Evolutionary conservation across 2,329 filamentous ascomycete genomes (phyloP).

Genomic region (Cytospora paraplurivora): DNA sequence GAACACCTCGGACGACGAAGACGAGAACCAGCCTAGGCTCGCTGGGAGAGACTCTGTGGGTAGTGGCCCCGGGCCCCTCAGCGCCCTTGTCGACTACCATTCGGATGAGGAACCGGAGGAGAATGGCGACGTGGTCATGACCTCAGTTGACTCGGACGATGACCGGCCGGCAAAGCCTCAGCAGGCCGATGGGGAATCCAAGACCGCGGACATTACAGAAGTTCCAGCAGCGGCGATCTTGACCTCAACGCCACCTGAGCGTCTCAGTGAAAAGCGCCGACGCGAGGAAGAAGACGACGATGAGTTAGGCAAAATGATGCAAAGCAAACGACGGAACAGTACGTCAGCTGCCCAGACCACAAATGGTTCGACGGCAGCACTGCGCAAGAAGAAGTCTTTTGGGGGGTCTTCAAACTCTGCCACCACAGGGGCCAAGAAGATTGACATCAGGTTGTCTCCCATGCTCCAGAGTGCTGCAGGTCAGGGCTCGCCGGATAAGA

Average conservation of each 20-base stretch:
- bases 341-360: conserved; percentile 50
- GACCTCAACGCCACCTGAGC: conserved; percentile 68
- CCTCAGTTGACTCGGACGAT: conserved; percentile 35
- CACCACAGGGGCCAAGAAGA: conserved; percentile 52
- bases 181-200: conserved; percentile 31
- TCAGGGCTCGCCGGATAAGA: conserved; percentile 41
- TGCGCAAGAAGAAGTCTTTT: conserved; percentile 51
- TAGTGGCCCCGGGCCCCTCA: conserved; percentile 66
- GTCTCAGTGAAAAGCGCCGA: conserved; percentile 83
- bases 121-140: conserved; percentile 58
- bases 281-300: conserved; percentile 94
- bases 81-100: conserved; percentile 52
- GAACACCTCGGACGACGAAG: conserved; percentile 84
- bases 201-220: conserved; percentile 39
- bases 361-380: conserved; percentile 41
- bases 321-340: conserved; percentile 64
- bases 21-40: conserved; percentile 58
- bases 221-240: conserved; percentile 35
- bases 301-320: conserved; percentile 79
- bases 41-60: conserved; percentile 42
- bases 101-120: conserved; percentile 64
- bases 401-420: conserved; percentile 43
- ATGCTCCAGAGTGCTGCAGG: conserved; percentile 42
- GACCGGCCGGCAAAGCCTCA: conserved; percentile 31
- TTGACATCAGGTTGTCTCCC: conserved; percentile 59